Percentiles rank a stretch among this genome's conserved stretches.
phyloP scores from a whole-genome alignment of 805 yeast genomes.

The Maudiozyma serrabonitensis region DNA sequence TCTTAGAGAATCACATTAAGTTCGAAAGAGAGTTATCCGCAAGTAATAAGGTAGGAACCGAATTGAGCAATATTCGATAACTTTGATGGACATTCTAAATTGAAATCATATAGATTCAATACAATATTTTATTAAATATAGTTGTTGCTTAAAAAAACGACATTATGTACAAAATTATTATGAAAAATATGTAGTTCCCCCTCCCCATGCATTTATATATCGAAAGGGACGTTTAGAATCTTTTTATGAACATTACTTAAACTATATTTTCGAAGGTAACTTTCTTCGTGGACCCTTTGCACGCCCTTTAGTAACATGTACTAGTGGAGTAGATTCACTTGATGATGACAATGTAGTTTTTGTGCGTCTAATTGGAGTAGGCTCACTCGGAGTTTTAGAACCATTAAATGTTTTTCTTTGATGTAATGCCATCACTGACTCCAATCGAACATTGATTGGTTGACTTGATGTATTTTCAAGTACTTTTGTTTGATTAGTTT shows the following conservation, averaged over 20 bases:
- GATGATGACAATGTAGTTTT: neutral
- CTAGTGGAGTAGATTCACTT: constrained; percentile 7
- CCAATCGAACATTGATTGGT: neutral
- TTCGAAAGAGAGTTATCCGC: no score
- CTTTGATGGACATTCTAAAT: no score
- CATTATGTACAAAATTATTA: no score
- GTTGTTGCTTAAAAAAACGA: no score
- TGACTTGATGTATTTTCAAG: neutral
- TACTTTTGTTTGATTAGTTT: neutral
- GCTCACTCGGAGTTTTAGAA: neutral
- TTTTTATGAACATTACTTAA: neutral
- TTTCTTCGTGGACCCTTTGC: constrained; percentile 33
- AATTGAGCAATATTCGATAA: no score
- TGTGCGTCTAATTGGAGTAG: neutral
- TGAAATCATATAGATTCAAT: no score
- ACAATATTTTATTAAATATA: no score
- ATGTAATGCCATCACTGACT: neutral
- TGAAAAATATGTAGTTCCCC: no score
- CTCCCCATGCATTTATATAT: neutral
- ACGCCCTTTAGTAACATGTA: constrained; percentile 27
- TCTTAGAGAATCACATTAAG: no score
- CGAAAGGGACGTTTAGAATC: neutral
- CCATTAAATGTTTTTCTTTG: neutral
- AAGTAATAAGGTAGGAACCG: no score
- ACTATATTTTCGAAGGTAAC: constrained; percentile 21